These are phyloP conservation scores for Tirmania nivea DNA, from an alignment of 495 filamentous ascomycete genomes.

Conservation along the genomic window DNA sequence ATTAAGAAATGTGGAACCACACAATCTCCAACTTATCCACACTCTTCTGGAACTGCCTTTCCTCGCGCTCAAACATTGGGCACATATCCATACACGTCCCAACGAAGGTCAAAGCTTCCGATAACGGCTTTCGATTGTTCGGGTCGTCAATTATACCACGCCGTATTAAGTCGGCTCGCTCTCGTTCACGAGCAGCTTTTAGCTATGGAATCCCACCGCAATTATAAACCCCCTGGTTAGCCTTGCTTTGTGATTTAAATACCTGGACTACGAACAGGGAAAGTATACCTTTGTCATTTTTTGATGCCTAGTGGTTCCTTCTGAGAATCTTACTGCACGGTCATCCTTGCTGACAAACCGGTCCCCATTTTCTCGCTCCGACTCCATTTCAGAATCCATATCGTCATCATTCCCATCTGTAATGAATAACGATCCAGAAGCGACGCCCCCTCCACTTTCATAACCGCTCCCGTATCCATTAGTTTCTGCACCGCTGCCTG, in stretches of 20 bases:
- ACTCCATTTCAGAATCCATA: neutral
- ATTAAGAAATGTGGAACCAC: constrained; percentile 22
- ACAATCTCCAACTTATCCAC: constrained; percentile 36
- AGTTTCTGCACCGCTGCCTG: neutral
- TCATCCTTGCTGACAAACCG: neutral
- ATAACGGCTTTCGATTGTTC: constrained; percentile 54
- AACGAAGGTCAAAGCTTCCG: constrained; percentile 66
- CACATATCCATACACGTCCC: constrained; percentile 90
- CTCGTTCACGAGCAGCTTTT: constrained; percentile 29
- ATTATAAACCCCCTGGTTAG: neutral
- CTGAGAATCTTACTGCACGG: neutral
- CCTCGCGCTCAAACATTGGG: constrained; percentile 50
- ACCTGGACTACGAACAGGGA: no score
- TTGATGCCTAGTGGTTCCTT: neutral
- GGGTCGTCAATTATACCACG: constrained; percentile 73
- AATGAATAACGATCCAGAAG: neutral
- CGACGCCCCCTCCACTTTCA: neutral
- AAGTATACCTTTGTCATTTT: neutral
- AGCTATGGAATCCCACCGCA: neutral
- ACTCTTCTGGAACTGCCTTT: constrained; percentile 28
- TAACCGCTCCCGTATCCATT: neutral
- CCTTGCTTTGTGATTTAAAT: neutral
- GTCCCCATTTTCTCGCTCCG: neutral
- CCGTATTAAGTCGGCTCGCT: constrained; percentile 46
- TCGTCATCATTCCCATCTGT: neutral